Base-by-base conservation (phyloP, 2,329 filamentous ascomycete genomes). In the Colletotrichum truncatum region DNA sequence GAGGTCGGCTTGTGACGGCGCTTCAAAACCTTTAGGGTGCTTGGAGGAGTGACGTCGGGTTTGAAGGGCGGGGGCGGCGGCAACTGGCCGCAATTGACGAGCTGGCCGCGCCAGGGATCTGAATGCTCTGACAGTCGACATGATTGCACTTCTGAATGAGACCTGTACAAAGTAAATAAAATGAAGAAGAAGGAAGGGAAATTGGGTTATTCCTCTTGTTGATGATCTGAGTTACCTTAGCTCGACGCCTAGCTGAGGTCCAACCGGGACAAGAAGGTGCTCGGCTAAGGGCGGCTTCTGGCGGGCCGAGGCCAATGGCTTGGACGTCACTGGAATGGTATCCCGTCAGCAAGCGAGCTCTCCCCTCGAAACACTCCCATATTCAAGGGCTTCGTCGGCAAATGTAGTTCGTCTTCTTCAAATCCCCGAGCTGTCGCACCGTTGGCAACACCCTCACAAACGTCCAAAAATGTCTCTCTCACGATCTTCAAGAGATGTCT, bases 1-100 rank as follows among this genome's bases (percentile, higher is more conserved):
- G 7, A 97, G 85, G 60, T 97, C 94, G 63, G 89, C 85, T 45
- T 87, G 81, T 1, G 91, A 85, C 1, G 94, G 94, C 10, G 90
- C 82, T 60, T 81, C 81, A 78, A 93, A 94, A 73, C 85, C 88
- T 69, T 83, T 76, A 23, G 87, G 86, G 73, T 89, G 87, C 68
- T 87, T 87, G 60, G 82, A 81, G 14, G 93, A 94, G 63, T 75
- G 78, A 58, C 73, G 74, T 62, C 74, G 79, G 48, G 75, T 77
- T 64, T 81, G 77, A 65, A 74, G 74, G 65, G 78, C 72, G 45
- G 78, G 73, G 69, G 81, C 71, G 64, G 80, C 71, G 56, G 68
- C 60, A 61, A 72, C 68, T 62, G 67, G 69, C 45, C 51, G 66
- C 58, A 57, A 70, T 61, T 67, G 70, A 52, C 62, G 71, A 54